These are phyloP conservation scores for Amphicarpaea edgeworthii DNA, from an alignment of 306 rosid species.

Conservation along the genomic window DNA sequence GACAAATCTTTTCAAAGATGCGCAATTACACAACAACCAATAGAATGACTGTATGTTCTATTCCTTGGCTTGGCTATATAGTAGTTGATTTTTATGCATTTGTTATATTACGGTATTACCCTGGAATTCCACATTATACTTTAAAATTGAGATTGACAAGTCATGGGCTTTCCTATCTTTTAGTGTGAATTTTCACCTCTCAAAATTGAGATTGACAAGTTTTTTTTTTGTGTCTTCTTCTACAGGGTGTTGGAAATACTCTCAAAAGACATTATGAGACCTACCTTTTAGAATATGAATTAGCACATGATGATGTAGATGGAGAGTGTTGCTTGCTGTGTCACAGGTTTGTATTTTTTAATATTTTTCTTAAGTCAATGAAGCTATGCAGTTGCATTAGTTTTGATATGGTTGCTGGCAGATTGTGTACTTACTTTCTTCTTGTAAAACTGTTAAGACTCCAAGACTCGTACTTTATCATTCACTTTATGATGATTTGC, in stretches of 20 bases:
- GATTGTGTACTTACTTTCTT: background rate
- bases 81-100: conserved; percentile 1
- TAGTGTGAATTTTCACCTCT: too few relatives aligned
- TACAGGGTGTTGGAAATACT: conserved; percentile 99
- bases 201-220: background rate
- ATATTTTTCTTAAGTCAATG: conserved; percentile 15
- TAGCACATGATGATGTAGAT: conserved; percentile 98
- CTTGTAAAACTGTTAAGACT: background rate
- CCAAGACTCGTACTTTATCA: background rate
- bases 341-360: conserved; percentile 77
- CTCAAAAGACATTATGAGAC: conserved; percentile 97
- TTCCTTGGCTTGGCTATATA: conserved; percentile 27
- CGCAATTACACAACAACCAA: conserved; percentile 96
- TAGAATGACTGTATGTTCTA: conserved; percentile 91
- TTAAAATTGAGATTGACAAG: too few relatives aligned
- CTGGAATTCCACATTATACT: too few relatives aligned
- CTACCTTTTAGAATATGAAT: conserved; percentile 92
- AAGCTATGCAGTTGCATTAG: background rate
- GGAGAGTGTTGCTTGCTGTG: conserved; percentile 99
- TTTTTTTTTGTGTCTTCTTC: conserved; percentile 34
- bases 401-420: background rate
- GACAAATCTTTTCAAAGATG: conserved; percentile 99
- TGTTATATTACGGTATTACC: too few relatives aligned
- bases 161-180: too few relatives aligned
- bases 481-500: conserved; percentile 30